These are phyloP conservation scores for Suillus decipiens DNA, from an alignment of 768 basidiomycete species.

Conservation along the genomic window DNA sequence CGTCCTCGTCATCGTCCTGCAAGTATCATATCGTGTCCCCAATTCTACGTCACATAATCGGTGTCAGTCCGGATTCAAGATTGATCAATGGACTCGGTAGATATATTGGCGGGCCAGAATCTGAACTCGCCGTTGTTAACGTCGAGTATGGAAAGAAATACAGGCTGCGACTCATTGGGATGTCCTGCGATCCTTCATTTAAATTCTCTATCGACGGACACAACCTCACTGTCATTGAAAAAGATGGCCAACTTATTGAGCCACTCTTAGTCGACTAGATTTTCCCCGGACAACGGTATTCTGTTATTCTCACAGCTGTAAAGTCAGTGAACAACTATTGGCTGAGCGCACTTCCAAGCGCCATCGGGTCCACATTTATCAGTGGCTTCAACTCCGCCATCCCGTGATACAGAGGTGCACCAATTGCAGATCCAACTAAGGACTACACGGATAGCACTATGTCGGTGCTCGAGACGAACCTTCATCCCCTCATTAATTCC, in stretches of 20 bases:
- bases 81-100: neutral
- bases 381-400: neutral
- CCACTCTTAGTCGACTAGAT: constrained; percentile 36
- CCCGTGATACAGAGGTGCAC: neutral
- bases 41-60: neutral
- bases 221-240: constrained; percentile 36
- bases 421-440: neutral
- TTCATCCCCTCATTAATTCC: neutral
- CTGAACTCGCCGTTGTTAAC: neutral
- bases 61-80: neutral
- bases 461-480: neutral
- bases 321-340: constrained; percentile 54
- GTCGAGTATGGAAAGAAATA: constrained; percentile 2
- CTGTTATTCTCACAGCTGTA: constrained; percentile 44
- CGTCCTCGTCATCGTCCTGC: neutral
- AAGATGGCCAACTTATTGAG: constrained; percentile 29
- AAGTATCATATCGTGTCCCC: neutral
- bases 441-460: neutral
- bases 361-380: constrained; percentile 22
- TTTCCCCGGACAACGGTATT: constrained; percentile 41
- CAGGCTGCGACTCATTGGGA: neutral
- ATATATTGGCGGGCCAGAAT: neutral
- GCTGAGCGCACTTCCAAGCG: constrained; percentile 43
- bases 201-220: constrained; percentile 23
- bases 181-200: constrained; percentile 11